phyloP scores from a whole-genome alignment of 768 basidiomycete genomes.

The Psilocybe subaeruginosa region DNA sequence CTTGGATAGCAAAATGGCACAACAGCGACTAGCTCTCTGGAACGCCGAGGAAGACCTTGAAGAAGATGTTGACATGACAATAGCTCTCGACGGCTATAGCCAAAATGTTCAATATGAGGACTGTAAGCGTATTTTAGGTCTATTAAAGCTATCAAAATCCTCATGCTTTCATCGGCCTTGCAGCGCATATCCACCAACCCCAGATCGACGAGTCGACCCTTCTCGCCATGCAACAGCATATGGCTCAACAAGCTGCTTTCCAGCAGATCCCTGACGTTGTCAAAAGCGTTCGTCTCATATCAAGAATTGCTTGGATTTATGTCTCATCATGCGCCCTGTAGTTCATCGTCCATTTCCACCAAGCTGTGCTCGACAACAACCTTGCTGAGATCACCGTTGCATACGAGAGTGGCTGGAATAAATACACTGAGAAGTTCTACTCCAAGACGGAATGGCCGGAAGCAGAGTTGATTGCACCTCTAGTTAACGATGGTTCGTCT shows the following conservation, averaged over 20 bases:
- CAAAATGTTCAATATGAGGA: slow-evolving; percentile 71
- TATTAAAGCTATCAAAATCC: background rate
- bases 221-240: slow-evolving; percentile 78
- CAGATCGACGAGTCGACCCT: slow-evolving; percentile 74
- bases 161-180: slow-evolving; percentile 12
- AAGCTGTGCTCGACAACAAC: slow-evolving; percentile 91
- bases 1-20: slow-evolving; percentile 45
- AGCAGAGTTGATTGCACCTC: slow-evolving; percentile 91
- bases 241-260: slow-evolving; percentile 83
- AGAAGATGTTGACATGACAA: slow-evolving; percentile 75
- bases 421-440: slow-evolving; percentile 95
- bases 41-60: slow-evolving; percentile 81
- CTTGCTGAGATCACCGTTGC: slow-evolving; percentile 88
- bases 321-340: slow-evolving; percentile 31
- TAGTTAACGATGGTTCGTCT: slow-evolving; percentile 86
- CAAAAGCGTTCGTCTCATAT: slow-evolving; percentile 65
- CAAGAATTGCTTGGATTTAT: background rate
- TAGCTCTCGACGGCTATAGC: slow-evolving; percentile 71
- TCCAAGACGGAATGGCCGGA: slow-evolving; percentile 96
- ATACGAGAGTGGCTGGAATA: slow-evolving; percentile 98
- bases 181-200: slow-evolving; percentile 55
- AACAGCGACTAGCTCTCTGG: slow-evolving; percentile 75
- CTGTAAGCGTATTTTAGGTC: slow-evolving; percentile 38
- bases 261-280: slow-evolving; percentile 87
- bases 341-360: slow-evolving; percentile 96